A percentile compares a stretch with the other conserved stretches of the same genome.
Evolutionary conservation across 139 green algal species (phyloP).

Genomic region (Marvania coccoides): DNA sequence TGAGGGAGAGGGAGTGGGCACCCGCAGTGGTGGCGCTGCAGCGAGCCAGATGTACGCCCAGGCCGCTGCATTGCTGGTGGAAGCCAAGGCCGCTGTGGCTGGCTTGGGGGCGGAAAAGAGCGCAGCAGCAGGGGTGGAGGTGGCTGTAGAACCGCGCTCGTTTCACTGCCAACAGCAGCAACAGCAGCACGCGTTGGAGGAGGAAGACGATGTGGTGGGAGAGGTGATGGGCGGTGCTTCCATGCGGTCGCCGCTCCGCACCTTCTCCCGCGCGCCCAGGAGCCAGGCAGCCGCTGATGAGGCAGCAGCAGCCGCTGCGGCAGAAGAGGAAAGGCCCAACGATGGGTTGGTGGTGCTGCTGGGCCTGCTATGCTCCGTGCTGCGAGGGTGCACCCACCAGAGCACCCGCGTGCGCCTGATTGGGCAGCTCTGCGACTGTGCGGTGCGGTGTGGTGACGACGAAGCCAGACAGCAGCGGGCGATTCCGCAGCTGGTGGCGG

Average conservation of each 20-base stretch:
- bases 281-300: too few species aligned
- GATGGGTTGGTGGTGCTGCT: background rate
- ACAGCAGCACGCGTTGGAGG: too few species aligned
- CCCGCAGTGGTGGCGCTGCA: background rate
- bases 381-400: constrained; percentile 47
- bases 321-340: too few species aligned
- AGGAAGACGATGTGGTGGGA: too few species aligned
- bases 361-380: constrained; percentile 70
- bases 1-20: background rate
- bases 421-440: constrained; percentile 45
- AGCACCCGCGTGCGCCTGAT: constrained; percentile 27
- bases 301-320: too few species aligned
- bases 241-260: too few species aligned
- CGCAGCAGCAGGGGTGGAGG: background rate
- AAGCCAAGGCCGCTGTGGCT: background rate
- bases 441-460: constrained; percentile 53
- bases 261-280: too few species aligned
- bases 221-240: too few species aligned
- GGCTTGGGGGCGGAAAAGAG: background rate
- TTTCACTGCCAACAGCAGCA: background rate
- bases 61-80: background rate
- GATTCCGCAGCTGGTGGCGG: constrained; percentile 77
- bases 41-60: background rate
- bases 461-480: constrained; percentile 70
- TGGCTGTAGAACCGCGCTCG: background rate